phyloP scores from a whole-genome alignment of 1,139 yeast species.

The Hyphopichia buzzinii region DNA sequence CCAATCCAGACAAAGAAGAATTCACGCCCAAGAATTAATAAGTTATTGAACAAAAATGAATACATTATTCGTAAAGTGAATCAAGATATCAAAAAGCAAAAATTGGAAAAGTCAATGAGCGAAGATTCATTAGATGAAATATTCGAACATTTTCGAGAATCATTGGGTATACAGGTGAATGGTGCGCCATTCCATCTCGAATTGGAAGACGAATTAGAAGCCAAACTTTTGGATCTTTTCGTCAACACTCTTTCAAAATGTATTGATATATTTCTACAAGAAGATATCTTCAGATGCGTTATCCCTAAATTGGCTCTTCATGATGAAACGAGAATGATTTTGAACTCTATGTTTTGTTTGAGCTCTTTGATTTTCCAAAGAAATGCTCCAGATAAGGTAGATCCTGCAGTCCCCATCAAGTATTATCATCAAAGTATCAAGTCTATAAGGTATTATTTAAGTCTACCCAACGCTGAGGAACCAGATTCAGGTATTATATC shows the following conservation, averaged over 20 bases:
- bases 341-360: conserved; percentile 34
- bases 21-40: conserved; percentile 36
- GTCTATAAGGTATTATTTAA: conserved; percentile 28
- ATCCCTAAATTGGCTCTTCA: conserved; percentile 36
- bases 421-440: conserved; percentile 38
- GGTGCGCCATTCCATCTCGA: conserved; percentile 11
- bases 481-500: conserved; percentile 29
- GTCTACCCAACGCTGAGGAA: conserved; percentile 21
- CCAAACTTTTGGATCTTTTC: conserved; percentile 32
- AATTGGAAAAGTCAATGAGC: conserved; percentile 2
- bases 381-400: conserved; percentile 24
- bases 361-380: conserved; percentile 34
- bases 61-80: conserved; percentile 6
- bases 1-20: conserved; percentile 39
- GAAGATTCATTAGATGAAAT: conserved; percentile 26
- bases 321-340: conserved; percentile 37
- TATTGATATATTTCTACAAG: conserved; percentile 33
- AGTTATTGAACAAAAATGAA: conserved; percentile 17
- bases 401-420: conserved; percentile 30
- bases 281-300: conserved; percentile 27
- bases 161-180: conserved; percentile 17
- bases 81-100: not conserved
- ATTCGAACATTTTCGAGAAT: conserved; percentile 24
- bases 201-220: conserved; percentile 25
- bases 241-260: conserved; percentile 26